Conservation (phyloP, 2,329 filamentous ascomycete genomes). For the Cylindrodendrum hubeiense region DNA sequence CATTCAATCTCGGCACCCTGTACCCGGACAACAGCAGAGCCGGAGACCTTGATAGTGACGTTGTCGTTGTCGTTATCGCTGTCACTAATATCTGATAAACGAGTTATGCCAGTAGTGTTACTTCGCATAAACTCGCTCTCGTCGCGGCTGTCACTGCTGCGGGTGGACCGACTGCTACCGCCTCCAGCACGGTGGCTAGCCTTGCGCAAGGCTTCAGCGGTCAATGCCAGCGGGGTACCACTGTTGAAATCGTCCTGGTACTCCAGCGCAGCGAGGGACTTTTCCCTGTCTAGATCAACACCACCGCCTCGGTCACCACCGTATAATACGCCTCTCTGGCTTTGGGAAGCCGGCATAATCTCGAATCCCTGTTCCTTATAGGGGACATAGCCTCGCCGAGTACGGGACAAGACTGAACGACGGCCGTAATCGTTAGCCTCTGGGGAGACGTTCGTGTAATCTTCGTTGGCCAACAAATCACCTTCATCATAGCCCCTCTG, state of each 20-base stretch:
- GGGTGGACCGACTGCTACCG: slow-evolving; percentile 67
- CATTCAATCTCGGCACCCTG: slow-evolving; percentile 70
- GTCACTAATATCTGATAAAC: slow-evolving; percentile 61
- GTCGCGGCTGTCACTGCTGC: slow-evolving; percentile 71
- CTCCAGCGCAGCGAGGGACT: slow-evolving; percentile 51
- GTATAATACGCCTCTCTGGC: slow-evolving; percentile 57
- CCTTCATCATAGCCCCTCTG: slow-evolving; percentile 54
- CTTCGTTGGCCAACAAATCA: slow-evolving; percentile 49
- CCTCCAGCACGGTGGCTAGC: slow-evolving; percentile 60
- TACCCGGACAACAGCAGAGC: slow-evolving; percentile 67
- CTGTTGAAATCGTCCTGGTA: slow-evolving; percentile 68
- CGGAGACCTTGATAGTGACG: slow-evolving; percentile 71
- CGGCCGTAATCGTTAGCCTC: slow-evolving; percentile 48
- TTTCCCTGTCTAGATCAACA: slow-evolving; percentile 53
- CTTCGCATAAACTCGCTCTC: slow-evolving; percentile 74
- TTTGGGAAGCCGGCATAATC: slow-evolving; percentile 52
- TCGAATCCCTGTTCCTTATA: slow-evolving; percentile 56
- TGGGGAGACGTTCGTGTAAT: slow-evolving; percentile 53
- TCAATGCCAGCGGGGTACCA: slow-evolving; percentile 61
- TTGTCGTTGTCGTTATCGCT: slow-evolving; percentile 71
- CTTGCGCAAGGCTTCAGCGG: slow-evolving; percentile 67
- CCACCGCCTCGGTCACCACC: slow-evolving; percentile 51
- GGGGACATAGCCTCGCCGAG: slow-evolving; percentile 50
- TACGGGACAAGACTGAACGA: slow-evolving; percentile 49
- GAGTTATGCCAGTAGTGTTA: slow-evolving; percentile 71